Evolutionary conservation across 176 grass and related monocot genomes (phyloP).

Genomic region (Panicum miliaceum): DNA sequence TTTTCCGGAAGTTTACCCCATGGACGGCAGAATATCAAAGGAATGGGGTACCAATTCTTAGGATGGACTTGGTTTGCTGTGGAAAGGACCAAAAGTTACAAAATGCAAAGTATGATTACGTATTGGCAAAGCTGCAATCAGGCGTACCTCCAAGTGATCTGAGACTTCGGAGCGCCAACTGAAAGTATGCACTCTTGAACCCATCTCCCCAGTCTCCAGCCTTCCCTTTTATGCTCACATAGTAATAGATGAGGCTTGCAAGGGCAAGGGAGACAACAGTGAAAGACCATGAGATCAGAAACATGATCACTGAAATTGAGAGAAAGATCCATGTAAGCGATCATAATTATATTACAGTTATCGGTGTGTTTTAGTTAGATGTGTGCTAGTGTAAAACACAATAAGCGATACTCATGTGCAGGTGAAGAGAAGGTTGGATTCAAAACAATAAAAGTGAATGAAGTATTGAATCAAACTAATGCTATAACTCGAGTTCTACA

Average conservation of each 20-base stretch:
- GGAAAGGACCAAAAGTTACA: slow-evolving; percentile 40
- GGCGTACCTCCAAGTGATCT: slow-evolving; percentile 90
- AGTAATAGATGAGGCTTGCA: slow-evolving; percentile 98
- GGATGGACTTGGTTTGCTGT: slow-evolving; percentile 97
- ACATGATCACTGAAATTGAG: slow-evolving; percentile 88
- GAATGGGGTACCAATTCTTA: slow-evolving; percentile 99
- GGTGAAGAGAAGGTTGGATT: slow-evolving; percentile 5
- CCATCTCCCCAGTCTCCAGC: slow-evolving; percentile 99
- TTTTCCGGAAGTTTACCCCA: slow-evolving; percentile 99
- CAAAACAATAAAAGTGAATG: slow-evolving; percentile 21
- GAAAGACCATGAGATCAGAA: slow-evolving; percentile 95
- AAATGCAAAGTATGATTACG: slow-evolving; percentile 26
- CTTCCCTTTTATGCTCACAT: slow-evolving; percentile 97
- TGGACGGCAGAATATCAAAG: slow-evolving; percentile 95
- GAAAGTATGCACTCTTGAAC: slow-evolving; percentile 99
- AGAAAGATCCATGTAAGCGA: slow-evolving; percentile 35
- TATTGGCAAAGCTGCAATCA: slow-evolving; percentile 34
- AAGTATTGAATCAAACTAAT: slow-evolving; percentile 30
- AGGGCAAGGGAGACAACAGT: slow-evolving; percentile 93
- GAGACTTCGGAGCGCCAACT: slow-evolving; percentile 88
- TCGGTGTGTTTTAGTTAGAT: slow-evolving; percentile 4
- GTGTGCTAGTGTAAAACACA: neutral
- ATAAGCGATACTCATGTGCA: slow-evolving; percentile 22
- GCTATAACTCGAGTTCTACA: neutral
- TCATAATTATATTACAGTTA: slow-evolving; percentile 5